Conservation (phyloP, 2,329 filamentous ascomycete species). For the Graphilbum ipis-grandicollis region DNA sequence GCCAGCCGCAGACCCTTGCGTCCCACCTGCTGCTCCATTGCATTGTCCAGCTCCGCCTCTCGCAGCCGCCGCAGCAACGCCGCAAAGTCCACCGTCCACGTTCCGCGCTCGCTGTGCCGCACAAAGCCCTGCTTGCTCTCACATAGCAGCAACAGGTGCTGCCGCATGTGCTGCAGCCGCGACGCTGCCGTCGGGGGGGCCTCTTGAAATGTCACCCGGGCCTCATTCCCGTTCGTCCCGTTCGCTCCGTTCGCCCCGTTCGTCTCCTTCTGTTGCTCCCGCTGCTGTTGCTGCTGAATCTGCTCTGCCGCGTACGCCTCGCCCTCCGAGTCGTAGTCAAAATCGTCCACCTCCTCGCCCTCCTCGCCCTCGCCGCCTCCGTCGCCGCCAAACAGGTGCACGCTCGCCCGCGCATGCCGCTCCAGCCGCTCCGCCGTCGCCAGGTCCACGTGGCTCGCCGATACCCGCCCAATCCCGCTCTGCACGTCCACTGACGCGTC, state of each 20-base stretch:
- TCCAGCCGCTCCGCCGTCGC: conserved; percentile 30
- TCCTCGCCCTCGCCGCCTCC: conserved; percentile 19
- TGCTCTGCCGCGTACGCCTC: conserved; percentile 3
- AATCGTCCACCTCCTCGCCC: conserved; percentile 17
- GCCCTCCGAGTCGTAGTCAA: conserved; percentile 11
- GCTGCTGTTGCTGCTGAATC: neutral
- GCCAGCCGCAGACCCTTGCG: conserved; percentile 64
- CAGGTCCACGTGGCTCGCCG: conserved; percentile 27
- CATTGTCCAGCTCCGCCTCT: conserved; percentile 63
- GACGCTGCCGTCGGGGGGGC: conserved; percentile 16
- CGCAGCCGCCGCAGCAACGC: conserved; percentile 52
- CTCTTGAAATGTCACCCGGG: conserved; percentile 7
- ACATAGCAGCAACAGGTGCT: conserved; percentile 55
- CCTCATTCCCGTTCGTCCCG: conserved; percentile 9
- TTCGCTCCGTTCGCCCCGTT: neutral
- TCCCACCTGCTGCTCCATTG: conserved; percentile 63
- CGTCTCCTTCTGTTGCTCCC: neutral
- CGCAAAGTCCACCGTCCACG: conserved; percentile 77
- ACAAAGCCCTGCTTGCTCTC: conserved; percentile 54
- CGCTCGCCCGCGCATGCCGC: conserved; percentile 11
- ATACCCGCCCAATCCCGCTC: conserved; percentile 37
- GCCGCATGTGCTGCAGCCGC: conserved; percentile 43
- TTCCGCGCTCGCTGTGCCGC: conserved; percentile 49
- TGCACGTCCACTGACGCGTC: conserved; percentile 34
- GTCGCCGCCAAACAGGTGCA: conserved; percentile 10